Evolutionary conservation across 2,329 filamentous ascomycete genomes (phyloP), one percentile per base, ranked within the genome.

Genomic region (Rutstroemia sp.): DNA sequence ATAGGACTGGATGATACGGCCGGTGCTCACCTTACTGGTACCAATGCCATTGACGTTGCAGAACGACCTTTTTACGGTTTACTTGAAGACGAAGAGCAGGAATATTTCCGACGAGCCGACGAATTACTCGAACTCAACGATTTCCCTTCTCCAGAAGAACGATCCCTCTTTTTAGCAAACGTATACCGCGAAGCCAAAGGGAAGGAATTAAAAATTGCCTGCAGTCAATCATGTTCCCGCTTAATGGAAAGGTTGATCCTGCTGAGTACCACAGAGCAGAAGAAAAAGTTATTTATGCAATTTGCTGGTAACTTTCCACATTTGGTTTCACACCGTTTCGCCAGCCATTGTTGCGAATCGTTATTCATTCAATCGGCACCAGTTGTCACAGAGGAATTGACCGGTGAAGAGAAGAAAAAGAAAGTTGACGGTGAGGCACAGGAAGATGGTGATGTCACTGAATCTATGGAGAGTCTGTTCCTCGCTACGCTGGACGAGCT

Each of bases 271-370:
- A 79, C 86, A 34, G 75, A 76, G 17, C 94, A 97, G 73, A 86
- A 96, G 71, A 96, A 95, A 77, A 79, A 79, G 48, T 74, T 99
- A 19, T 97, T 97, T 70, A 81, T 83, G 62, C 89, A 88, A 46
- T 96, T 97, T 70, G 84, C 78, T 19, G 86, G 87, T 37, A 89
- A 97, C 72, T 95, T 97, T 72, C 76, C 92, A 57, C 87, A 92
- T 65, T 80, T 99, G 27, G 85, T 96, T 51, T 92, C 95, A 70
- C 94, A 99, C 73, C 87, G 94, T 17, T 99, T 99, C 67, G 94
- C 94, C 5, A 95, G 92, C 59, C 94, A 99, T 75, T 97, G 92
- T 73, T 96, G 92, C 70, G 94, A 99, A 74, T 89, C 89, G 25
- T 79, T 99, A 34, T 97, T 99, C 71, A 77, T 92, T 49, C 83